Evolutionary conservation across 2,329 filamentous ascomycete genomes (phyloP), one percentile per base, ranked within the genome.

Genomic region (Fusarium tricinctum): DNA sequence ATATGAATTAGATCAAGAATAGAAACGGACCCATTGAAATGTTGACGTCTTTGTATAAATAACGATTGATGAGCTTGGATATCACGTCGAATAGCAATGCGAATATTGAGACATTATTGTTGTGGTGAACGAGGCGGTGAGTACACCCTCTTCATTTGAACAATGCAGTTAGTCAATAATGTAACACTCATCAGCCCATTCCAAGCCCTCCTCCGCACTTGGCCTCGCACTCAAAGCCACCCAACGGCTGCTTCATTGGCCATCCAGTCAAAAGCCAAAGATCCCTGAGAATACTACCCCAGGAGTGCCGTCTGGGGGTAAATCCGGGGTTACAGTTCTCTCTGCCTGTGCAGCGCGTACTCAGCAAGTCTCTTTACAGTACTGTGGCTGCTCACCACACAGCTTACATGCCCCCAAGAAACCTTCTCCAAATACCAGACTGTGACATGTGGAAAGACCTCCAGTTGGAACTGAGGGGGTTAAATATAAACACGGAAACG

Each of bases 121-220:
- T 23, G 10, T 15, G n/a, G 38, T 39, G 33, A 20, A n/a, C 26
- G 33, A 42, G 23, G 58, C 57, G 58, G 58, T 62, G 57, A 62
- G 51, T 26, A 15, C 10, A 32, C 12, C 28, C 28, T 20, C 32
- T 49, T 7, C 6, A 23, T 35, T 13, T 23, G 42, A 45, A 45
- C 12, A n/a, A 63, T 63, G 50, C 50, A 63, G 20, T 50, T 46
- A 50, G 52, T 52, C 30, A 26, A 60, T 39, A 44, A 58, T 69
- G 47, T 51, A 44, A 69, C 66, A 55, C 42, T 66, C 51, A 69
- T 69, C 66, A 67, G 61, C 63, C 66, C 51, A 69, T 67, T 63
- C 23, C 43, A 33, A 32, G 38, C 38, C 52, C 47, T 42, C 54
- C 65, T 69, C 66, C 51, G 55, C 60, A 69, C 40, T 57, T 63